Evolutionary conservation across 805 yeast species (phyloP), one percentile per base, ranked within the genome.

Genomic region (Debaryomyces castellii): DNA sequence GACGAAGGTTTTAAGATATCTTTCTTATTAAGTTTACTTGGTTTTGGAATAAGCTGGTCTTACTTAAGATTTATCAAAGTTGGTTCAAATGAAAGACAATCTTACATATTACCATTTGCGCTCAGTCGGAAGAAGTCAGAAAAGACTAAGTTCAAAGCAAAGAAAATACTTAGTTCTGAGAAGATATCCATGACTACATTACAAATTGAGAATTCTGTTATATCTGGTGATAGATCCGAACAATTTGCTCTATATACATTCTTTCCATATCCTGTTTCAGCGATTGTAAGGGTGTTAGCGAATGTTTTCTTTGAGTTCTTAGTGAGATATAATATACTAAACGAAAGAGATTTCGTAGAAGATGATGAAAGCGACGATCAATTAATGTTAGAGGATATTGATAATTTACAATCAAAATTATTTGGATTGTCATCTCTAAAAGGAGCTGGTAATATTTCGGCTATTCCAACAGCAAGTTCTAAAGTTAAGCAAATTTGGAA

Each of bases 41-140:
- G 75, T 2, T 69, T 72, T 45, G 42, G 58, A 4, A 59, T 62
- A 3, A 65, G 71, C 52, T 73, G 78, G 77, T 38, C 54, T 4
- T 71, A 67, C 43, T 56, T 73, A 30, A 50, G 78, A 36, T 71
- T 64, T 50, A 62, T 57, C 49, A 72, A 73, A 54, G 55, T 63
- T 35, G 74, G 75, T 16, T 61, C 75, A 1, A 70, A 71, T 51
- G 77, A 73, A 14, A 55, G 75, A 46, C 75, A 72, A 47, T 60
- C 74, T n/a, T 67, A 71, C 40, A 42, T 73, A 36, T 52, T 73
- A n/a, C 78, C 78, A 32, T 51, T 60, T 44, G 43, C 62, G 2
- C 41, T 58, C 11, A 52, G 50, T 39, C 52, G 63, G 27, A 55
- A 49, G 37, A 47, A 49, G 39, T 54, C 60, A 8, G 39, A 46